These are phyloP conservation scores for Phytopythium helicoides DNA, from an alignment of 352 stramenopile genomes.

Conservation along the genomic window DNA sequence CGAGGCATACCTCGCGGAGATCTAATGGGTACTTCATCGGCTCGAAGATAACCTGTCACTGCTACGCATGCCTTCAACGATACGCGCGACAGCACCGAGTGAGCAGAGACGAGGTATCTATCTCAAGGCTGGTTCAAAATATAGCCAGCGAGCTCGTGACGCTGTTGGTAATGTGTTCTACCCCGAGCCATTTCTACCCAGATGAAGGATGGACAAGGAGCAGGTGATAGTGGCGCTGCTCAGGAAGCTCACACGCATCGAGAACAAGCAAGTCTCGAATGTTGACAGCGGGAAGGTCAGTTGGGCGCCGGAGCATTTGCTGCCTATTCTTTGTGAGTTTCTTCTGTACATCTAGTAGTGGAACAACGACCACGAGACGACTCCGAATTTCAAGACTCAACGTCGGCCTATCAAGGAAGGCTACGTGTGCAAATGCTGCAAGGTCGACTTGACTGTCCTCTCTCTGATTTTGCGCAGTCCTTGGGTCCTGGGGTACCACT, in stretches of 20 bases:
- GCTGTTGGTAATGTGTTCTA: constrained; percentile 5
- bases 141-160: not conserved
- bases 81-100: too few species aligned
- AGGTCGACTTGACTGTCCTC: constrained; percentile 6
- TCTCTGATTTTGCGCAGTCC: constrained; percentile 6
- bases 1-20: too few species aligned
- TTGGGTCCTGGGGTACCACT: not conserved
- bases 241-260: too few species aligned
- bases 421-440: constrained; percentile 2
- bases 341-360: constrained; percentile 7
- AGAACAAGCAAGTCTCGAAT: not conserved
- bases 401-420: not conserved
- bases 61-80: too few species aligned
- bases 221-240: constrained; percentile 3
- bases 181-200: not conserved
- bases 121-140: not conserved
- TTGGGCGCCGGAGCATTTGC: constrained; percentile 6
- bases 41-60: too few species aligned
- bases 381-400: not conserved
- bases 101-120: not conserved
- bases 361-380: constrained; percentile 5
- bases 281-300: constrained; percentile 6
- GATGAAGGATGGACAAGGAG: not conserved
- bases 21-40: too few species aligned
- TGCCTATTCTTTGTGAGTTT: constrained; percentile 9